Percentiles rank a stretch among this genome's conserved stretches.
These are phyloP conservation scores for Malassezia pachydermatis DNA, from an alignment of 1,284 basidiomycete species.

Conservation along the genomic window DNA sequence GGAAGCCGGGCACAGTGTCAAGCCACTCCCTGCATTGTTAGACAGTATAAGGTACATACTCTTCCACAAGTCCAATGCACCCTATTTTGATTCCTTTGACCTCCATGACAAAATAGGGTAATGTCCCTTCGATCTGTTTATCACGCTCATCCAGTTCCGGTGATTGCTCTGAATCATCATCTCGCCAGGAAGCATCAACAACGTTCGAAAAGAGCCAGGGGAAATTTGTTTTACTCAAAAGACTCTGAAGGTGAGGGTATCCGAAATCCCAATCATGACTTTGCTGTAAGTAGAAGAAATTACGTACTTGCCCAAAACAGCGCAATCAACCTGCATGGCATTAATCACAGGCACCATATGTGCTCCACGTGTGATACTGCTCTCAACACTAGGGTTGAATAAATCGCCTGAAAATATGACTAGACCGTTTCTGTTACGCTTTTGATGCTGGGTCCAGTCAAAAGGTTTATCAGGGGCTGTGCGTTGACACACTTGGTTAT, in stretches of 20 bases:
- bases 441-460: constrained; percentile 18
- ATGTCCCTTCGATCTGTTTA: constrained; percentile 26
- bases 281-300: not conserved
- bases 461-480: constrained; percentile 7
- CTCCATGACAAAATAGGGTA: constrained; percentile 57
- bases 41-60: constrained; percentile 51
- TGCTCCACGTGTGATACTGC: constrained; percentile 74
- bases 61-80: constrained; percentile 70
- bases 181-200: constrained; percentile 62
- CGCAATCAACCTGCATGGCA: constrained; percentile 27
- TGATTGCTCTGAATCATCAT: constrained; percentile 50
- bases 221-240: constrained; percentile 22
- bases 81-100: constrained; percentile 63
- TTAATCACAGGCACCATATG: constrained; percentile 62
- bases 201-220: constrained; percentile 24
- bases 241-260: constrained; percentile 21
- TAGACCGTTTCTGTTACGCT: constrained; percentile 53
- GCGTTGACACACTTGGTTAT: constrained; percentile 1
- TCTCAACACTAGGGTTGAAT: constrained; percentile 67
- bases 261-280: constrained; percentile 33
- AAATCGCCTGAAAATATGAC: constrained; percentile 74
- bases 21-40: constrained; percentile 62
- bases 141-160: constrained; percentile 54
- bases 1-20: constrained; percentile 71
- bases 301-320: constrained; percentile 55